A percentile compares a stretch with the other conserved stretches of the same genome.
Conservation (phyloP, 1,139 yeast genomes). For the Geotrichum cucujoidarum region DNA sequence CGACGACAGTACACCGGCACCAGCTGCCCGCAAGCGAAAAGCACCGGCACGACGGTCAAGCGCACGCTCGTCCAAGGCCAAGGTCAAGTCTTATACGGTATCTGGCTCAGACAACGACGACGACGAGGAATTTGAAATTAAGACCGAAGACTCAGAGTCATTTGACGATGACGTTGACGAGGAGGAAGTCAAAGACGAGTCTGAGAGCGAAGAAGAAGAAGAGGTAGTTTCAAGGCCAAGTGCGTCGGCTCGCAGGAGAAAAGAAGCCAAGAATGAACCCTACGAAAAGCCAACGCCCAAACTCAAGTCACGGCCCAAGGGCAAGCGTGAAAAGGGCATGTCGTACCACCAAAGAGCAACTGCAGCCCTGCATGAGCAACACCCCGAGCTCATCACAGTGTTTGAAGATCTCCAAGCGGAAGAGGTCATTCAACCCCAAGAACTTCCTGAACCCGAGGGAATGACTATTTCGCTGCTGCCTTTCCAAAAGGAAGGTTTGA, state of each 20-base stretch:
- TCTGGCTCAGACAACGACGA: neutral
- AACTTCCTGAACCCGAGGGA: conserved; percentile 74
- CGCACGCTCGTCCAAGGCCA: neutral
- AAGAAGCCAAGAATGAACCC: neutral
- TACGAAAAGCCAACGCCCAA: neutral
- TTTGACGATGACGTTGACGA: neutral
- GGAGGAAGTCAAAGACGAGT: neutral
- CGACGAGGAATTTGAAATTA: neutral
- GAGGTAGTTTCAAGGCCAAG: neutral
- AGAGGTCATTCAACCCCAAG: conserved; percentile 45
- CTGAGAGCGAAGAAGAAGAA: neutral
- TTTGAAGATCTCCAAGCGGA: conserved; percentile 54
- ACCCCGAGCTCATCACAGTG: conserved; percentile 69
- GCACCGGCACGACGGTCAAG: neutral
- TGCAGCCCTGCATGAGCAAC: conserved; percentile 58
- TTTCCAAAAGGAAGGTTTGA: conserved; percentile 86
- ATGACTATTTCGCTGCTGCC: conserved; percentile 73
- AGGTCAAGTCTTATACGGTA: neutral
- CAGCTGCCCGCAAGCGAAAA: neutral
- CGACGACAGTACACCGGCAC: conserved; percentile 8
- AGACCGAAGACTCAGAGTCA: neutral
- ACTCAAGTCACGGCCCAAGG: neutral
- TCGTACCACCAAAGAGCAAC: conserved; percentile 40
- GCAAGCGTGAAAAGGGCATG: neutral
- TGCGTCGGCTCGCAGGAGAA: conserved; percentile 4